phyloP scores from a whole-genome alignment of 176 grass and related monocot species.

The Tillandsia fasciculata region DNA sequence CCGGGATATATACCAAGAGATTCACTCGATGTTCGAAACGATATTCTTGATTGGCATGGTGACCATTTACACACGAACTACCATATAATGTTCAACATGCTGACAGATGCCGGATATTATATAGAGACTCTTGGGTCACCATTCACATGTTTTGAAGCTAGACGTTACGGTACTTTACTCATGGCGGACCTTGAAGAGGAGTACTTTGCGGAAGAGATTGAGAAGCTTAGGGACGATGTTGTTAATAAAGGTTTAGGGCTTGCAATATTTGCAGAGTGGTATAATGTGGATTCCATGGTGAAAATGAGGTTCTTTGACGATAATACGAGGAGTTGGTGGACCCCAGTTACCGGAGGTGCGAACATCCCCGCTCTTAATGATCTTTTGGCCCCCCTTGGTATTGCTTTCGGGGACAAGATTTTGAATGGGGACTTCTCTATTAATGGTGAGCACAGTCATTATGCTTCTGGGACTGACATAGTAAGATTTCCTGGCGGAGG shows the following conservation, averaged over 20 bases:
- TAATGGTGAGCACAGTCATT: constrained; percentile 90
- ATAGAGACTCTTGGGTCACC: constrained; percentile 87
- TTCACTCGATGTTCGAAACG: constrained; percentile 93
- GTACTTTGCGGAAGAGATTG: constrained; percentile 86
- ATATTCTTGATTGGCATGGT: constrained; percentile 99
- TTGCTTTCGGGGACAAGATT: constrained; percentile 91
- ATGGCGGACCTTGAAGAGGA: constrained; percentile 99
- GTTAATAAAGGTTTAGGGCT: constrained; percentile 69
- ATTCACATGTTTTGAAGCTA: constrained; percentile 92
- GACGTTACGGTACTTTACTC: constrained; percentile 78
- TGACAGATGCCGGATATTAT: constrained; percentile 90
- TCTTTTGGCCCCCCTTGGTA: constrained; percentile 76
- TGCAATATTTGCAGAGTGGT: constrained; percentile 94
- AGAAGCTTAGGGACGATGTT: constrained; percentile 86
- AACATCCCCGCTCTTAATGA: constrained; percentile 93
- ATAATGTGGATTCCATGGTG: constrained; percentile 91
- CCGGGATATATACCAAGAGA: constrained; percentile 97
- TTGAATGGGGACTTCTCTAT: constrained; percentile 87
- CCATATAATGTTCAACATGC: constrained; percentile 95
- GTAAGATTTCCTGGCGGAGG: constrained; percentile 71
- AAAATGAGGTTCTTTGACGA: constrained; percentile 99
- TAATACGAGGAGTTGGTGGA: constrained; percentile 99
- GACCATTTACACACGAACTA: constrained; percentile 97
- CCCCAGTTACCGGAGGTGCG: constrained; percentile 90
- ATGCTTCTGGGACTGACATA: constrained; percentile 98